Evolutionary conservation across 805 yeast genomes (phyloP), one percentile per base, ranked within the genome.

Genomic region (Kodamaea hsintzibuensis): DNA sequence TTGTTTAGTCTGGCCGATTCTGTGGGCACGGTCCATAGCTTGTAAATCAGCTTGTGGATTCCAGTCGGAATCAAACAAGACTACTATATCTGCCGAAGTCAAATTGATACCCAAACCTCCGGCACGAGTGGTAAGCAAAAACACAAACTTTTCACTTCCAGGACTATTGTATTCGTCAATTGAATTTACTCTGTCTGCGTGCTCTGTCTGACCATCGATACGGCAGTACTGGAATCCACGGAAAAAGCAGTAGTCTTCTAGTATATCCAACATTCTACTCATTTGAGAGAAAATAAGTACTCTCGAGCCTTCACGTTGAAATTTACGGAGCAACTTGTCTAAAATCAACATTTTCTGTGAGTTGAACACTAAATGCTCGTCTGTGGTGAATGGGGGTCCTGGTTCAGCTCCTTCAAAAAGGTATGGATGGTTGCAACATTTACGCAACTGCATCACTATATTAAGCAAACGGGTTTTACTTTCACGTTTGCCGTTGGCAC

Each of bases 101-200:
- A 88, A 77, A 65, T 88, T 88, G 62, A 88, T 88, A 70, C 96
- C 96, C 66, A 91, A 78, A 9, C 97, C 97, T 70, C 97, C 95
- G 45, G 96, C 96, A 76, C 96, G 82, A 2, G 96, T 88, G 4
- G 96, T 88, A 59, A 88, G 74, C 57, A 88, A 70, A 60, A 88
- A 88, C n/a, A 87, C 77, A 65, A 88, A 88, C 60, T 88, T 88
- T 12, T 81, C 78, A 5, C 88, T 82, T 42, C 77, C 89, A 10
- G 91, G 91, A n/a, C 80, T 83, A 63, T 88, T 88, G 66, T 85
- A 88, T 40, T 86, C 91, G 70, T 88, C 96, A 58, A 88, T 88
- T 0, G 91, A 86, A 54, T 78, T 74, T 35, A 88, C 81, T 74
- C 96, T 78, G 65, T 88, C 93, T 37, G 82, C 80, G 62, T 88